Evolutionary conservation across 1,284 basidiomycete species (phyloP), one percentile per base, ranked within the genome.

Genomic region (Heterobasidion annosum): DNA sequence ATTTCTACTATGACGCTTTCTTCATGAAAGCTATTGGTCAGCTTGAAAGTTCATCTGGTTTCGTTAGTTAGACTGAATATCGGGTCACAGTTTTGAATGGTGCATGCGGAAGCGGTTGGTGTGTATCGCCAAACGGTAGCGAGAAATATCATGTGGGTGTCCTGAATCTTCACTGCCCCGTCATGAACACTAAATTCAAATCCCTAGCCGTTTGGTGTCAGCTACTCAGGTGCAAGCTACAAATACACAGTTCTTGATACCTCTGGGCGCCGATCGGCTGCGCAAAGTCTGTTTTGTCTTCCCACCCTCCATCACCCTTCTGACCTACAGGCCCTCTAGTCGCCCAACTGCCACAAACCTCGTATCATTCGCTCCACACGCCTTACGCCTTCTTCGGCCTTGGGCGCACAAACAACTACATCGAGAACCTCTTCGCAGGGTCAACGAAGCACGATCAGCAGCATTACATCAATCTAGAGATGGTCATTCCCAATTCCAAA

Each of bases 331-430:
- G 10, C 50, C 44, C 18, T 18, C 2, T 64, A 92, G 93, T 96
- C 34, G 87, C 85, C 1, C 97, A 99, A 69, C 81, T 98, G 4
- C 87, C 96, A 1, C 94, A 97, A 67, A 92, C 92, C 1, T 82
- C 87, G 0, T 98, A 98, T 65, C 88, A 96, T 51, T 77, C 94
- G 8, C 80, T 99, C 9, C 80, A 87, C 51, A 88, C 92, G 1
- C 96, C 97, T 0, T 98, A 98, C 65, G 83, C 92, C 2, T 98
- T 95, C 78, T 93, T 99, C 65, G 97, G 97, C 0, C 83, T 99
- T 2, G 97, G 97, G 0, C 82, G 97, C 46, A 99, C 96, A n/a
- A 99, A 99, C 73, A 99, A 99, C 69, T 99, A 99, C 71, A 93
- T 99, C 64, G 97, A 99, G 75, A 95, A 94, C 66, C 78, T 97